These are phyloP conservation scores for Aspergillus spinulosporus DNA, from an alignment of 2,329 filamentous ascomycete genomes.

Conservation along the genomic window DNA sequence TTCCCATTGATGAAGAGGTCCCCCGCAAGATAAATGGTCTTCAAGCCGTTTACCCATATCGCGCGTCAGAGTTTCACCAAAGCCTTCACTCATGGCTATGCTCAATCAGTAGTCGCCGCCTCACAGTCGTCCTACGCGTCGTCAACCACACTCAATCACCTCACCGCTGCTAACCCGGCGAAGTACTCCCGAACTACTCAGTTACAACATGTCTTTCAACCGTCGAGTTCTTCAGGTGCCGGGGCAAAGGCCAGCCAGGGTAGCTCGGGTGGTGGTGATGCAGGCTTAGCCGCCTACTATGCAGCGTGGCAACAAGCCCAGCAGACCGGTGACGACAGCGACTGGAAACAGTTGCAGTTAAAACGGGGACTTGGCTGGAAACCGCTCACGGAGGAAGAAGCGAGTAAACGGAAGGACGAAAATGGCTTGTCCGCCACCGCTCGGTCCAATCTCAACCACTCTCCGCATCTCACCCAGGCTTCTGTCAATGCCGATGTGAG, in stretches of 20 bases:
- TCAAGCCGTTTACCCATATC: slow-evolving; percentile 72
- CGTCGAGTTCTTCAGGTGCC: slow-evolving; percentile 52
- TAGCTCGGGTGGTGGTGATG: slow-evolving; percentile 56
- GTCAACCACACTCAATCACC: slow-evolving; percentile 57
- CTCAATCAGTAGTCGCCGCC: slow-evolving; percentile 93
- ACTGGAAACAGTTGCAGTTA: slow-evolving; percentile 92
- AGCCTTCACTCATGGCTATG: slow-evolving; percentile 96
- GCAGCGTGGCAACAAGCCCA: slow-evolving; percentile 83
- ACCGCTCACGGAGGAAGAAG: slow-evolving; percentile 48
- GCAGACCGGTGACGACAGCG: slow-evolving; percentile 67
- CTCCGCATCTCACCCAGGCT: slow-evolving; percentile 62
- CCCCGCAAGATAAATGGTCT: slow-evolving; percentile 81
- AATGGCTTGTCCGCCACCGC: slow-evolving; percentile 38
- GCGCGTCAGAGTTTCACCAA: slow-evolving; percentile 97
- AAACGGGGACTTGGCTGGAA: slow-evolving; percentile 89
- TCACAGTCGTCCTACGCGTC: slow-evolving; percentile 76
- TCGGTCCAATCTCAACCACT: slow-evolving; percentile 57
- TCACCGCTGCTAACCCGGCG: slow-evolving; percentile 50
- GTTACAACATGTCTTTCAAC: slow-evolving; percentile 75
- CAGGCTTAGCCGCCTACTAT: slow-evolving; percentile 84
- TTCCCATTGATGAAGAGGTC: slow-evolving; percentile 68
- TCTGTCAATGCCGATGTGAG: slow-evolving; percentile 54
- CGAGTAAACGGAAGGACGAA: slow-evolving; percentile 28
- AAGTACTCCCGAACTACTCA: slow-evolving; percentile 60
- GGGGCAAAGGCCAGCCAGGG: slow-evolving; percentile 60